These are phyloP conservation scores for Backusella westeae DNA, from an alignment of 192 early-diverging fungal species.

Conservation along the genomic window DNA sequence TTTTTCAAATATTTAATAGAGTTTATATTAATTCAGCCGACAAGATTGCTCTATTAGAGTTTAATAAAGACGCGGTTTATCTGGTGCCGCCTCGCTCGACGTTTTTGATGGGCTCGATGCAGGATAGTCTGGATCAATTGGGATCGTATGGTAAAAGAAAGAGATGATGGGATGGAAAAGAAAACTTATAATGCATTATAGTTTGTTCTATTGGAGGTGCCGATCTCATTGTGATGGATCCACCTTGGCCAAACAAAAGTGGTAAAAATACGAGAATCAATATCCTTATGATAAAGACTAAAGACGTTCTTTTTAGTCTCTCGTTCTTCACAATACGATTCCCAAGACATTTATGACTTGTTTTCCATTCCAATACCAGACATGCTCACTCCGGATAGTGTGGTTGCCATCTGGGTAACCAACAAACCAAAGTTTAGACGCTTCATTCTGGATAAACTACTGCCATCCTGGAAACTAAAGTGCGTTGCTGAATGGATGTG, in stretches of 20 bases:
- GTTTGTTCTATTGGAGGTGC: conserved; percentile 25
- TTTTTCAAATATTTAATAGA: conserved; percentile 11
- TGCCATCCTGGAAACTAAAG: conserved; percentile 57
- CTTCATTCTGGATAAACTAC: conserved; percentile 65
- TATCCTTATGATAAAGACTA: neutral
- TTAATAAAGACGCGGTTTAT: neutral
- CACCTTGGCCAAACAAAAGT: conserved; percentile 71
- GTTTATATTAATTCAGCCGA: neutral
- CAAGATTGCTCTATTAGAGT: neutral
- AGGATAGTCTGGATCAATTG: conserved; percentile 17
- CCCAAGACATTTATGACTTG: conserved; percentile 63
- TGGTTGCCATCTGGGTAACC: conserved; percentile 71
- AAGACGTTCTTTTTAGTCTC: conserved; percentile 20
- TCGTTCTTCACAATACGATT: conserved; percentile 52
- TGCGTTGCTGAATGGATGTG: conserved; percentile 60
- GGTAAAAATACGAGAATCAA: conserved; percentile 13
- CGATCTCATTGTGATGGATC: conserved; percentile 58
- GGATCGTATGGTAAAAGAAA: conserved; percentile 6
- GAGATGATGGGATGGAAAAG: neutral
- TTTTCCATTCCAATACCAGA: conserved; percentile 58
- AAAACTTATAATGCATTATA: conserved; percentile 12
- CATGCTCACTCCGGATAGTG: conserved; percentile 24
- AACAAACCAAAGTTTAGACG: conserved; percentile 60
- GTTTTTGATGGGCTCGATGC: conserved; percentile 25
- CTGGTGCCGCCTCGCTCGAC: conserved; percentile 12